Conservation (phyloP, 768 basidiomycete genomes). For the Collybia nuda region DNA sequence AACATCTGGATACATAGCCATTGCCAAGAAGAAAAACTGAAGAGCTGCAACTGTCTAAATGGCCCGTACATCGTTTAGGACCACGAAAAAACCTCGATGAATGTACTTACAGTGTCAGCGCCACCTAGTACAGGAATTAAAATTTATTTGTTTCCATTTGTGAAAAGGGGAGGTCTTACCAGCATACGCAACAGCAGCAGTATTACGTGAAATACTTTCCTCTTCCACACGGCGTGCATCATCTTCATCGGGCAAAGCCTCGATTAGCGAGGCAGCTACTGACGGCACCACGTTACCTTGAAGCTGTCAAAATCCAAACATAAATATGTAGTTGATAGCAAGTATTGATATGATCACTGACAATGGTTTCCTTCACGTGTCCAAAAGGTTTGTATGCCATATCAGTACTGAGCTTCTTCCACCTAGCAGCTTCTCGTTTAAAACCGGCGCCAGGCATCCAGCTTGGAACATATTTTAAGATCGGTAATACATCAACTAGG, state of each 20-base stretch:
- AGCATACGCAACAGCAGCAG: slow-evolving; percentile 20
- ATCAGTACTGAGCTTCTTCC: slow-evolving; percentile 11
- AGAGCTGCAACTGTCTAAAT: slow-evolving; percentile 18
- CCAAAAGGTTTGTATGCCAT: slow-evolving; percentile 15
- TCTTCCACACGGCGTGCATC: slow-evolving; percentile 12
- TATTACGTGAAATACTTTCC: slow-evolving; percentile 6
- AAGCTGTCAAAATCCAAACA: slow-evolving; percentile 3
- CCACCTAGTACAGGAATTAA: neutral
- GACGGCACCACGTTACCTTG: slow-evolving; percentile 14
- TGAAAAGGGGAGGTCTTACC: slow-evolving; percentile 9
- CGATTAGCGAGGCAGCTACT: slow-evolving; percentile 13
- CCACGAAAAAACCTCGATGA: neutral
- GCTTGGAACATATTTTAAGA: neutral
- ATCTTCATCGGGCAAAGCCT: slow-evolving; percentile 9
- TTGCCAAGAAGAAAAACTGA: slow-evolving; percentile 27
- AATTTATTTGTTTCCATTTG: neutral
- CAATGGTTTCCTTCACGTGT: neutral
- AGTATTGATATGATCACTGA: neutral
- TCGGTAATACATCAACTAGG: slow-evolving; percentile 13
- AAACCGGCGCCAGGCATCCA: slow-evolving; percentile 8
- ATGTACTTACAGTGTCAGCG: neutral
- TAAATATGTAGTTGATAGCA: slow-evolving; percentile 6
- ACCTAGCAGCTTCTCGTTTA: slow-evolving; percentile 11
- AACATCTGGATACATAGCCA: slow-evolving; percentile 27
- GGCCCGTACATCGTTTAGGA: neutral